Evolutionary conservation across 192 early-diverging fungal genomes (phyloP).

Genomic region (Pilaira anomala): DNA sequence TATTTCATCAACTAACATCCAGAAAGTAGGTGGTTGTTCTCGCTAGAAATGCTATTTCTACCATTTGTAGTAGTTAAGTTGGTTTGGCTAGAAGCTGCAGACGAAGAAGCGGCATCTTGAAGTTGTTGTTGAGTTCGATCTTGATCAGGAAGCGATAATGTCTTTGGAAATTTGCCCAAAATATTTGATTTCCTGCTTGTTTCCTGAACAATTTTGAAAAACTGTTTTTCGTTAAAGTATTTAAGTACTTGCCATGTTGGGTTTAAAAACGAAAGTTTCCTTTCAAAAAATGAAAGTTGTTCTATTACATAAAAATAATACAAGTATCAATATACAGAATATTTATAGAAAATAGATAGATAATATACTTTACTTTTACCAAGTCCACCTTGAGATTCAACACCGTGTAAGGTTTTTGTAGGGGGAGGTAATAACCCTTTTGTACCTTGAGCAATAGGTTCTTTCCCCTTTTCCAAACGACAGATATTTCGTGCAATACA

Average conservation of each 20-base stretch:
- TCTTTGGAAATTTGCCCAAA: constrained; percentile 25
- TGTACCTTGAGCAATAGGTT: constrained; percentile 26
- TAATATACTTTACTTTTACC: constrained; percentile 28
- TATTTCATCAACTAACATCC: no score
- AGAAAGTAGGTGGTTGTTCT: no score
- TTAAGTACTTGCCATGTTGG: constrained; percentile 35
- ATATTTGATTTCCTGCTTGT: neutral
- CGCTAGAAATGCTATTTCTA: no score
- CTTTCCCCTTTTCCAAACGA: constrained; percentile 34
- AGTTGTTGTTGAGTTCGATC: neutral
- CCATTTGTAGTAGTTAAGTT: no score
- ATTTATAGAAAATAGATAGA: neutral
- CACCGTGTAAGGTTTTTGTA: constrained; percentile 28
- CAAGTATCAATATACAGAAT: neutral
- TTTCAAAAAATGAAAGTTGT: constrained; percentile 21
- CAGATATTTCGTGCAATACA: constrained; percentile 39
- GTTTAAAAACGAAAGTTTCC: constrained; percentile 25
- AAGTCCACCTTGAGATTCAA: constrained; percentile 27
- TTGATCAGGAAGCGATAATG: neutral
- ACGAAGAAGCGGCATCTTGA: neutral
- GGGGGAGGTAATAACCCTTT: constrained; percentile 30
- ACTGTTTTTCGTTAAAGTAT: constrained; percentile 34
- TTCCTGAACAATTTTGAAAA: constrained; percentile 29
- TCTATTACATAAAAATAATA: constrained; percentile 10
- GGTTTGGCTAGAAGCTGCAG: neutral